These are phyloP conservation scores for Lactifluus rugatus DNA, from an alignment of 768 basidiomycete genomes.

Conservation along the genomic window DNA sequence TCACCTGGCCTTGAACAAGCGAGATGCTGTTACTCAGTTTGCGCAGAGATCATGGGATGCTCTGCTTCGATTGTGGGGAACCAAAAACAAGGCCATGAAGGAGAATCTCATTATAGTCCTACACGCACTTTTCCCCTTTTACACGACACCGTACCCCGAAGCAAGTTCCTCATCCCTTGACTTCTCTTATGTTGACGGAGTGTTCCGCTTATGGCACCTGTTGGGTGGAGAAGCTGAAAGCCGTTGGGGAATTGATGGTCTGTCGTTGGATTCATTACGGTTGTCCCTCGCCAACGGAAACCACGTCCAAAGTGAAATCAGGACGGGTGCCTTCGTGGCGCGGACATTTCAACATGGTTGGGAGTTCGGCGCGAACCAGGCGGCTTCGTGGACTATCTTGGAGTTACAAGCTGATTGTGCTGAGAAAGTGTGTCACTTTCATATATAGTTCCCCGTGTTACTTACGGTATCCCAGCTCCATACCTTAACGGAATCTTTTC, in stretches of 20 bases:
- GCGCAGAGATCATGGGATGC: constrained; percentile 53
- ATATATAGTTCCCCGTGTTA: neutral
- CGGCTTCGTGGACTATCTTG: constrained; percentile 67
- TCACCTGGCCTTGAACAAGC: constrained; percentile 71
- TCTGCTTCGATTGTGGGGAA: constrained; percentile 65
- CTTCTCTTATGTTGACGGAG: constrained; percentile 37
- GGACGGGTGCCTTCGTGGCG: constrained; percentile 42
- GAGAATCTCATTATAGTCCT: constrained; percentile 73
- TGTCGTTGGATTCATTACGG: constrained; percentile 58
- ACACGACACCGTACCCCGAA: constrained; percentile 30
- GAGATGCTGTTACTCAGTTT: constrained; percentile 46
- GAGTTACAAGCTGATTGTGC: constrained; percentile 76
- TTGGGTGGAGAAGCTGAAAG: constrained; percentile 55
- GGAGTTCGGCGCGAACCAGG: constrained; percentile 60
- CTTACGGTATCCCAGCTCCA: constrained; percentile 40
- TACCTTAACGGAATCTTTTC: constrained; percentile 47
- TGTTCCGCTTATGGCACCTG: constrained; percentile 43
- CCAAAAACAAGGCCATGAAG: constrained; percentile 66
- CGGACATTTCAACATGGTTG: constrained; percentile 63
- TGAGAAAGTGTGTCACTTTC: constrained; percentile 39
- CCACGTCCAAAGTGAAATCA: constrained; percentile 1
- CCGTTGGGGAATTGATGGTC: constrained; percentile 52
- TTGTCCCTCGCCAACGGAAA: constrained; percentile 35
- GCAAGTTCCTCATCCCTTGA: constrained; percentile 21
- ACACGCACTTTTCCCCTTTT: constrained; percentile 61